Base-by-base conservation (phyloP, 129 eudicot genomes). In the Solidago caesia region DNA sequence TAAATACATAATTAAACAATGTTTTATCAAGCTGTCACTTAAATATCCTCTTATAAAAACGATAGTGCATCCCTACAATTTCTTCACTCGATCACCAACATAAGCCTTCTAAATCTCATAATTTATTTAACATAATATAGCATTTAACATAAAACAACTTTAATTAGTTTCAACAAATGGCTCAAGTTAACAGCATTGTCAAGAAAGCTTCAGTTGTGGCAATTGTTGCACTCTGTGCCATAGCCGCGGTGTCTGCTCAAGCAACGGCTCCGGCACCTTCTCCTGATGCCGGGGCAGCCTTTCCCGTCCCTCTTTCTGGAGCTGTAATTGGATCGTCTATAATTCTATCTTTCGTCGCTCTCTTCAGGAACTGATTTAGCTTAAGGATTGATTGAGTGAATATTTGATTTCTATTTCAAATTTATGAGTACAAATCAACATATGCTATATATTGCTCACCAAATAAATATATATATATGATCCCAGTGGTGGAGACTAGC, bases 221-320 rank as follows among this genome's bases (percentile, higher is more conserved):
- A 10, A n/a, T 73, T 6, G 45, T 79, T 4, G 79, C 83, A 46
- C 64, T 79, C 5, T 79, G 70, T 2, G 74, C 47, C 15, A 79
- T 55, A 41, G 57, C 73, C n/a, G 53, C 83, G 33, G 75, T 79
- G 6, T 79, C 83, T 0, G 79, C 83, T 15, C 87, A 86, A 64
- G 79, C 78, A 3, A 61, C 66, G 47, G 86, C 92, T 15, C 89
- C 96, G 4, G 86, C 92, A 5, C 96, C 96, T 12, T 74, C 89
- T 10, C 92, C 88, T 0, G 86, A 83, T 3, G 84, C 85, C 45
- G 96, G 96, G 9, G 86, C 82, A 0, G 92, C 74, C 4, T 76
- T 67, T 76, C 87, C 89, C 11, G 13, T 87, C 39, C 81, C 89
- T 0, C 64, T 62, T 7, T 82, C 96, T 11, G 75, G 73, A 41